Conservation (phyloP, 2,329 filamentous ascomycete species). For the Phaeoacremonium minimum region DNA sequence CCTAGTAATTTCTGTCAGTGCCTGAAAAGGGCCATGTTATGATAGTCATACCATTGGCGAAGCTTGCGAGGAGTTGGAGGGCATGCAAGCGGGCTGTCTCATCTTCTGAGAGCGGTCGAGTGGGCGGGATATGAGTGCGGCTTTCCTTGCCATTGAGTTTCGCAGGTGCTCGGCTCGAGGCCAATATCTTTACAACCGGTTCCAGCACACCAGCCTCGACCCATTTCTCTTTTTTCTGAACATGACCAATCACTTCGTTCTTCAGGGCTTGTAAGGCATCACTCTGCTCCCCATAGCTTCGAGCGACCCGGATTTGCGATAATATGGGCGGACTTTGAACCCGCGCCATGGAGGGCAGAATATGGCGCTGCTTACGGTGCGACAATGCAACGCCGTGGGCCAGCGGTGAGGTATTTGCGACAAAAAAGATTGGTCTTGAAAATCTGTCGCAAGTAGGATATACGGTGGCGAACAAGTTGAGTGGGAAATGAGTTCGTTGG, state of each 20-base stretch:
- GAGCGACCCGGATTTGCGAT: constrained; percentile 51
- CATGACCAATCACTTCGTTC: constrained; percentile 85
- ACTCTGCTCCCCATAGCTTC: constrained; percentile 45
- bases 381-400: too few species aligned
- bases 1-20: constrained; percentile 41
- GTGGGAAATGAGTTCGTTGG: too few species aligned
- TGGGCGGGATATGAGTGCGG: constrained; percentile 23
- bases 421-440: too few species aligned
- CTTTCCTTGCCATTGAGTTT: constrained; percentile 35
- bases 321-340: constrained; percentile 49
- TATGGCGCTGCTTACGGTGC: too few species aligned
- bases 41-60: constrained; percentile 67
- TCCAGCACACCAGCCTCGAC: constrained; percentile 66
- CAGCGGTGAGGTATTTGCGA: too few species aligned
- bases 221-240: constrained; percentile 79
- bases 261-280: constrained; percentile 70
- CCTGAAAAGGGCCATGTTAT: neutral
- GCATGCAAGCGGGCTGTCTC: constrained; percentile 71
- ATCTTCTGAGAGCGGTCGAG: constrained; percentile 48
- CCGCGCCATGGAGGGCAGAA: constrained; percentile 45
- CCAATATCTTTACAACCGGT: constrained; percentile 45
- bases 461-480: too few species aligned
- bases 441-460: too few species aligned
- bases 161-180: constrained; percentile 22
- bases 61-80: constrained; percentile 78